These are phyloP conservation scores for Quillaja saponaria DNA, from an alignment of 306 rosid genomes.

Conservation along the genomic window DNA sequence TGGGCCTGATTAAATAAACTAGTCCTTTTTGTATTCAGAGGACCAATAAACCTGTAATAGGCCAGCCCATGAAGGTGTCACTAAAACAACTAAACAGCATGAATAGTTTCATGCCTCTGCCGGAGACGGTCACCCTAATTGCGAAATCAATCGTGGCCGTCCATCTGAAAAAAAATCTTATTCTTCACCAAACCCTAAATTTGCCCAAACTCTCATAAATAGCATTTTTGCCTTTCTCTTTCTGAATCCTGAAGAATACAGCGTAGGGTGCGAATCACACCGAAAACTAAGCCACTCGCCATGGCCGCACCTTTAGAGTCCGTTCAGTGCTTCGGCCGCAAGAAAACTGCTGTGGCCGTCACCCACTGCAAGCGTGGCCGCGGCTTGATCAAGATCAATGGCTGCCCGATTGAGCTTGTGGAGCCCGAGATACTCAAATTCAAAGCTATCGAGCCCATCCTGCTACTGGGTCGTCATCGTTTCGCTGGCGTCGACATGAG, in stretches of 20 bases:
- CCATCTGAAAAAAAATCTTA: too few species aligned
- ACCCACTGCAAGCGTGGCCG: constrained; percentile 55
- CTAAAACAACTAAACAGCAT: too few species aligned
- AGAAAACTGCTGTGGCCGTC: constrained; percentile 59
- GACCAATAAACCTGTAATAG: too few species aligned
- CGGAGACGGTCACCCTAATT: too few species aligned
- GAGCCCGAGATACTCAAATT: constrained; percentile 57
- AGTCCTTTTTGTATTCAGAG: too few species aligned
- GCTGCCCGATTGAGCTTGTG: constrained; percentile 52
- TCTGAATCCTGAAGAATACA: background rate
- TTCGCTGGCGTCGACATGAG: constrained; percentile 55
- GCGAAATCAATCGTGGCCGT: background rate
- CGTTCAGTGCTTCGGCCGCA: constrained; percentile 55
- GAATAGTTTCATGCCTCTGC: too few species aligned
- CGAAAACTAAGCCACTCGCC: background rate
- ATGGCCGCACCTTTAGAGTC: constrained; percentile 43
- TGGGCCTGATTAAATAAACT: too few species aligned
- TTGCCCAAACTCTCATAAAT: background rate
- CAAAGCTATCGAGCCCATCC: constrained; percentile 57
- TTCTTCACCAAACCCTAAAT: background rate
- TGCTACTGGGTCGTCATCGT: constrained; percentile 49
- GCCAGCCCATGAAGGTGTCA: too few species aligned
- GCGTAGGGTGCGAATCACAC: background rate
- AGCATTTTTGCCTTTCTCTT: background rate
- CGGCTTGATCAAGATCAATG: constrained; percentile 58